Conservation (phyloP, 2,329 filamentous ascomycete species). For the Neonectria neomacrospora region DNA sequence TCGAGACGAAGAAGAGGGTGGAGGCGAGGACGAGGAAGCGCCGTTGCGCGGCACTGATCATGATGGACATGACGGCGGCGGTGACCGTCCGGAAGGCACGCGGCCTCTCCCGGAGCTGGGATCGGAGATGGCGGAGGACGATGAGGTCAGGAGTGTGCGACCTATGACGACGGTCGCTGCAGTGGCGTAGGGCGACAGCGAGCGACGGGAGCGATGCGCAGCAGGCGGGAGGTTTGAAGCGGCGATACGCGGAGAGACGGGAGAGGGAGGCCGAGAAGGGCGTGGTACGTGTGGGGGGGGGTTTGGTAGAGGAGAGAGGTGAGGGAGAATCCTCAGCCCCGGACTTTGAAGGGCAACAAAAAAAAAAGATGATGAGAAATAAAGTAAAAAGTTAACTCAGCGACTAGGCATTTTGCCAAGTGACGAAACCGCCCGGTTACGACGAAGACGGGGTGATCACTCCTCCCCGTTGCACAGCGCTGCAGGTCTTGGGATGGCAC, state of each 20-base stretch:
- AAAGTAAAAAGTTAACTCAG: too few relatives aligned
- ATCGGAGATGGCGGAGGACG: neutral
- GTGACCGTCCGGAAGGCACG: slow-evolving; percentile 19
- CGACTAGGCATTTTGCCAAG: neutral
- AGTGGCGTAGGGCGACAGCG: neutral
- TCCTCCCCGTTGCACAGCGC: neutral
- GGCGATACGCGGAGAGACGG: neutral
- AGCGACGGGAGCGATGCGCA: neutral
- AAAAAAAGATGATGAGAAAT: neutral
- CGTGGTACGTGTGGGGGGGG: neutral
- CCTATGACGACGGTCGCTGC: slow-evolving; percentile 6
- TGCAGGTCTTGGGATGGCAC: slow-evolving; percentile 17
- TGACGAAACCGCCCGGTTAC: neutral
- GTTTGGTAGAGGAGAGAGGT: neutral
- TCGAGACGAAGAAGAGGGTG: slow-evolving; percentile 48
- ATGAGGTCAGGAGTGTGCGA: neutral
- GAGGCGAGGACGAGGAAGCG: slow-evolving; percentile 47
- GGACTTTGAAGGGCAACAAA: neutral
- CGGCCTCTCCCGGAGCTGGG: slow-evolving; percentile 1
- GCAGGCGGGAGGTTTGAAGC: neutral
- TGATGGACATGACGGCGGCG: slow-evolving; percentile 32
- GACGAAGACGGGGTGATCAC: neutral
- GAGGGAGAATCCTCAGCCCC: too few relatives aligned
- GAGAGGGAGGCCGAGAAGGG: slow-evolving; percentile 7
- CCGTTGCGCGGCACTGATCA: slow-evolving; percentile 43